Conservation (phyloP, 2,329 filamentous ascomycete genomes). For the Mycogone perniciosa region DNA sequence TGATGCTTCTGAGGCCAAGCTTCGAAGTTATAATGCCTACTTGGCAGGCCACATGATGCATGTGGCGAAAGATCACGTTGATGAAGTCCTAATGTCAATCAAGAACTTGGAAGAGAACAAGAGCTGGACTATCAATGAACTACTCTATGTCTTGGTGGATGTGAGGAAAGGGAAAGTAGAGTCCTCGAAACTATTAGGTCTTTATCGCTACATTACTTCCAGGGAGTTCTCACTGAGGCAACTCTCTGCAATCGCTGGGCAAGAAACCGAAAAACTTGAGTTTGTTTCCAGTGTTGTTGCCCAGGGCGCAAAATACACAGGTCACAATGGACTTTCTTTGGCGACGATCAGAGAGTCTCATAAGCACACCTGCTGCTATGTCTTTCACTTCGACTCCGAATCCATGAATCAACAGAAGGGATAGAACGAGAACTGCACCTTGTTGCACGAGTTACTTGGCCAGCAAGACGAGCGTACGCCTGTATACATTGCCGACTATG, state of each 20-base stretch:
- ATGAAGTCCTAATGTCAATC: not conserved
- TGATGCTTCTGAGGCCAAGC: not conserved
- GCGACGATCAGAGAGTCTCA: not conserved
- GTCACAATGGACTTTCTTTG: constrained; percentile 12
- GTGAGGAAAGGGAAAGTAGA: not conserved
- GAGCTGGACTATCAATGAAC: not conserved
- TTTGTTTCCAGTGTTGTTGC: no score
- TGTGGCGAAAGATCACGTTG: constrained; percentile 4
- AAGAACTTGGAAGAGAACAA: not conserved
- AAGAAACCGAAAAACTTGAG: constrained; percentile 14
- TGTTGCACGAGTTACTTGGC: constrained; percentile 6
- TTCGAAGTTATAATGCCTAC: constrained; percentile 7
- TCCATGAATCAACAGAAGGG: not conserved
- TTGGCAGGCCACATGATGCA: constrained; percentile 5
- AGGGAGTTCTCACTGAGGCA: not conserved
- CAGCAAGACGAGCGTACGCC: not conserved
- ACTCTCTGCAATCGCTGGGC: not conserved
- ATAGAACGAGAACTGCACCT: not conserved
- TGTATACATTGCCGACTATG: constrained; percentile 16
- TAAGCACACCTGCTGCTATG: not conserved
- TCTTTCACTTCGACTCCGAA: constrained; percentile 7
- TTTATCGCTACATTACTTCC: not conserved
- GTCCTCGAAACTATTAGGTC: not conserved
- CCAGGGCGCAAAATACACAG: constrained; percentile 14
- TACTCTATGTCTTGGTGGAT: not conserved